A percentile compares a stretch with the other conserved stretches of the same genome.
Conservation (phyloP, 169 alveolate genomes). For the Cryptosporidium xiaoi region DNA sequence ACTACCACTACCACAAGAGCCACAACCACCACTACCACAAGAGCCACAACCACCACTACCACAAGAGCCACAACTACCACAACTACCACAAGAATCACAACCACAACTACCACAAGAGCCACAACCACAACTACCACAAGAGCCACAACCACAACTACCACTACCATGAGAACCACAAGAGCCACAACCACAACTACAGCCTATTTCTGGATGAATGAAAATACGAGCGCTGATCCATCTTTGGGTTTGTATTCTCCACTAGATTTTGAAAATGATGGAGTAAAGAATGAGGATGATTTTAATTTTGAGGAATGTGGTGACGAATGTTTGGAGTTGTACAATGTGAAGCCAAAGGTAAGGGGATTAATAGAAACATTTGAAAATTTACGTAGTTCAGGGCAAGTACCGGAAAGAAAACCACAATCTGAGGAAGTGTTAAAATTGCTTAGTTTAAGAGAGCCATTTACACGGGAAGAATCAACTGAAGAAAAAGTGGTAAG, state of each 20-base stretch:
- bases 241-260: neutral
- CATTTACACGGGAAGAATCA: neutral
- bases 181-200: conserved; percentile 30
- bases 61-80: neutral
- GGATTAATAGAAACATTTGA: neutral
- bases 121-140: neutral
- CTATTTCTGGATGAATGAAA: neutral
- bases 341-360: conserved; percentile 1
- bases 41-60: neutral
- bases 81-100: neutral
- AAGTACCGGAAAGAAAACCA: neutral
- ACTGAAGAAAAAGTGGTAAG: neutral
- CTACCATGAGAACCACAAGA: conserved; percentile 1
- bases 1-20: neutral
- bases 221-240: neutral
- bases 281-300: neutral
- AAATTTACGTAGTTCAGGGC: neutral
- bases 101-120: neutral
- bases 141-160: neutral
- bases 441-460: conserved; percentile 7
- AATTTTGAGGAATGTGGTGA: conserved; percentile 3
- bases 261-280: neutral
- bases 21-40: neutral
- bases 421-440: neutral
- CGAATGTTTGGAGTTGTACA: conserved; percentile 52